These are phyloP conservation scores for Rubia balearica DNA, from an alignment of 305 asterid genomes.

Conservation along the genomic window DNA sequence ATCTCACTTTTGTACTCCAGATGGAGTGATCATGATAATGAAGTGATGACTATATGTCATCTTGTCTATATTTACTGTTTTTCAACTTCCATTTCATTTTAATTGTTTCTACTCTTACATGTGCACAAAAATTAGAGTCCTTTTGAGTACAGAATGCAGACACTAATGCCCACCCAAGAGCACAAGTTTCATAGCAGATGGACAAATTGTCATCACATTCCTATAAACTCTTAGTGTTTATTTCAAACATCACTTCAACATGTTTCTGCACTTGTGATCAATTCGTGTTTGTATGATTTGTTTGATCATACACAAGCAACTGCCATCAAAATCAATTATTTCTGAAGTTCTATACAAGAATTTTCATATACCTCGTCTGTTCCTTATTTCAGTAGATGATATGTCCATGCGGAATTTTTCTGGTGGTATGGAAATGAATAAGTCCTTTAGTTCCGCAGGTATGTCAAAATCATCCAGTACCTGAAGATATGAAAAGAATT, in stretches of 20 bases:
- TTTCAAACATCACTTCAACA: not conserved
- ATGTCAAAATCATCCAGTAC: slow-evolving; percentile 75
- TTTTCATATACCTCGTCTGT: slow-evolving; percentile 26
- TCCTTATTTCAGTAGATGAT: slow-evolving; percentile 79
- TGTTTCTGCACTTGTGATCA: not conserved
- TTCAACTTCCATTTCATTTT: not conserved
- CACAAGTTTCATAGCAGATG: not conserved
- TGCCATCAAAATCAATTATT: not conserved
- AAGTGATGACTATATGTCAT: not conserved
- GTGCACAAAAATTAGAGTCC: not conserved
- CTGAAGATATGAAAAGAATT: slow-evolving; percentile 28
- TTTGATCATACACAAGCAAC: not conserved
- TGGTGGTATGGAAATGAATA: slow-evolving; percentile 73
- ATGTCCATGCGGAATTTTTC: slow-evolving; percentile 71
- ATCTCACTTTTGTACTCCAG: not conserved
- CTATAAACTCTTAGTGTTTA: not conserved
- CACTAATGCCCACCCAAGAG: too few relatives aligned
- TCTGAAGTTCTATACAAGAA: not conserved
- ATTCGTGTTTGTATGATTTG: not conserved
- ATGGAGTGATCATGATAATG: not conserved
- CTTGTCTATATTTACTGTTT: not conserved
- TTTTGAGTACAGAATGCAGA: not conserved
- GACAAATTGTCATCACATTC: not conserved
- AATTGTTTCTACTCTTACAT: not conserved
- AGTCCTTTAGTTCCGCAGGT: slow-evolving; percentile 60